A percentile compares a stretch with the other conserved stretches of the same genome.
These are phyloP conservation scores for Cystoderma amianthinum DNA, from an alignment of 768 basidiomycete genomes.

Conservation along the genomic window DNA sequence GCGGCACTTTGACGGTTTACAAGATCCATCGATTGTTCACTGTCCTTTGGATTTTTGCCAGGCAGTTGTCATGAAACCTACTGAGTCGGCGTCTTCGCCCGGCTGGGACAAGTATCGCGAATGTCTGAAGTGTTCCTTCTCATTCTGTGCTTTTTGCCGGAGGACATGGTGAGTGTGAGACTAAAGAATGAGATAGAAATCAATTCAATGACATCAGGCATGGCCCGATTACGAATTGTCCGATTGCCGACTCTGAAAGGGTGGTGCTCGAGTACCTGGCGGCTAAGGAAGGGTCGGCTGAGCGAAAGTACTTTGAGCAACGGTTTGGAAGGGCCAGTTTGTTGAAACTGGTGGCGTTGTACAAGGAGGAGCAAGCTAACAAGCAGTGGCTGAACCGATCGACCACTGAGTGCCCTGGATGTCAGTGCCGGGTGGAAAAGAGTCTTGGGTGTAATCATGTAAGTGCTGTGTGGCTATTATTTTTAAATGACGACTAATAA, in stretches of 20 bases:
- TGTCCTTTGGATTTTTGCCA: conserved; percentile 83
- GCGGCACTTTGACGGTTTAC: not conserved
- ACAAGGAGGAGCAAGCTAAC: conserved; percentile 72
- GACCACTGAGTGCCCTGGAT: conserved; percentile 71
- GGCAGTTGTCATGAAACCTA: conserved; percentile 62
- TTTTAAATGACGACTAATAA: conserved; percentile 14
- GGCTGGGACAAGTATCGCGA: conserved; percentile 69
- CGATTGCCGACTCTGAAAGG: conserved; percentile 57
- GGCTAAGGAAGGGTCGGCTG: conserved; percentile 41
- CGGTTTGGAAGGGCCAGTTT: conserved; percentile 61
- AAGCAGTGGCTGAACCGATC: conserved; percentile 62
- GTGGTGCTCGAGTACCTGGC: conserved; percentile 64
- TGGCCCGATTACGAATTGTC: conserved; percentile 69
- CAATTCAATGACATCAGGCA: conserved; percentile 65
- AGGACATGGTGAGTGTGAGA: conserved; percentile 57
- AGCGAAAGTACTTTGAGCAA: conserved; percentile 47
- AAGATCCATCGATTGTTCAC: conserved; percentile 73
- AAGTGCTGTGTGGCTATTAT: no score
- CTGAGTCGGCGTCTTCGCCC: conserved; percentile 41
- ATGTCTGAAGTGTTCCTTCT: conserved; percentile 65
- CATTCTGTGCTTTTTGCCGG: conserved; percentile 80
- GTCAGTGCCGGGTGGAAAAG: conserved; percentile 69
- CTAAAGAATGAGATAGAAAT: conserved; percentile 2
- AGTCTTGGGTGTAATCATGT: conserved; percentile 85
- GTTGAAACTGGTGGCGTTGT: conserved; percentile 48